Percentiles rank a stretch among this genome's conserved stretches.
phyloP scores from a whole-genome alignment of 257 asterid species.

The Marsdenia floribunda region DNA sequence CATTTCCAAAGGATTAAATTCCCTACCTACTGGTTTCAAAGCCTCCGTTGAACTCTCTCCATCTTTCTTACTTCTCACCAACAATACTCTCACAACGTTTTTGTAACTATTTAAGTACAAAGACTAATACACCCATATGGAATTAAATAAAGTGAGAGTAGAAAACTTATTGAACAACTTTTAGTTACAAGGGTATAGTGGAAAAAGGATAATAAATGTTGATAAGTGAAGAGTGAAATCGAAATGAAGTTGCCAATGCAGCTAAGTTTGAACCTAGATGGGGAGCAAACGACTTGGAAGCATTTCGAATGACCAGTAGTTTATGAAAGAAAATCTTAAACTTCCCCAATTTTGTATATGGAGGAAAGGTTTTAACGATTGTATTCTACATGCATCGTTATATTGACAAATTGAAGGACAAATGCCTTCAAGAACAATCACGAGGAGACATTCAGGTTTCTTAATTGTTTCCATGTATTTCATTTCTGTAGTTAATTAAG shows the following conservation, averaged over 20 bases:
- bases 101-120: no score
- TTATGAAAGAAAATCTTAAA: neutral
- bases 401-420: neutral
- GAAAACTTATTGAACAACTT: no score
- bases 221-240: no score
- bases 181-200: no score
- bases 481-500: neutral
- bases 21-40: neutral
- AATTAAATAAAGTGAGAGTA: no score
- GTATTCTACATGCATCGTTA: neutral
- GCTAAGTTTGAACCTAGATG: neutral
- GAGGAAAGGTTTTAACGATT: neutral
- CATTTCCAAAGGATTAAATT: neutral
- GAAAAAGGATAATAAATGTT: no score
- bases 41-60: neutral
- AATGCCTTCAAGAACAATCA: neutral
- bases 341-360: neutral
- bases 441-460: neutral
- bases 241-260: neutral
- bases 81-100: no score
- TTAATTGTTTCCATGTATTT: neutral
- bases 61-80: no score
- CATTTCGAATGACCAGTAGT: neutral
- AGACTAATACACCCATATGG: no score
- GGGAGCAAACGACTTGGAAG: neutral